Percentiles rank a stretch among this genome's conserved stretches.
Evolutionary conservation across 2,329 filamentous ascomycete species (phyloP).

Genomic region (Colletotrichum tropicicola): DNA sequence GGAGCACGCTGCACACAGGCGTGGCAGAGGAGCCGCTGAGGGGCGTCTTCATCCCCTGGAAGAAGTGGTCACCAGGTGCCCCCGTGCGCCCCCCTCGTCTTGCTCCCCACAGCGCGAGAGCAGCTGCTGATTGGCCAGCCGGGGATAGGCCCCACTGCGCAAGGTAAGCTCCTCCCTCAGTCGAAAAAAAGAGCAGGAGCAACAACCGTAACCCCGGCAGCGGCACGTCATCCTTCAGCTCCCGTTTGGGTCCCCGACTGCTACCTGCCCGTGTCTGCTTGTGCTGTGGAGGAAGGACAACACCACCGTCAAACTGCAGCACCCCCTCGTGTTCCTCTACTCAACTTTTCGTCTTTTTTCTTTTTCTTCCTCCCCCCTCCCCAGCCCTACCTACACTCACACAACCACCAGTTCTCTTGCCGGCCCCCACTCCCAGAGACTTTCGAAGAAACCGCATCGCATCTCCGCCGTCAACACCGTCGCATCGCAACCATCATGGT

Average conservation of each 20-base stretch:
- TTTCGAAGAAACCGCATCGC: not conserved
- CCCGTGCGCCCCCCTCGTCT: not conserved
- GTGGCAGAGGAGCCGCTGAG: not conserved
- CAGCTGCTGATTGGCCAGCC: not conserved
- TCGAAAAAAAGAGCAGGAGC: not conserved
- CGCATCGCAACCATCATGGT: constrained; percentile 19
- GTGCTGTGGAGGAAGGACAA: not conserved
- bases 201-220: constrained; percentile 23
- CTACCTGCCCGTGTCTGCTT: not conserved
- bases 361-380: not conserved
- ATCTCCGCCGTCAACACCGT: not conserved
- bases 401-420: not conserved
- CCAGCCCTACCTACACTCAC: no score
- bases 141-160: no score
- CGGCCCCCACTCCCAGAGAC: not conserved
- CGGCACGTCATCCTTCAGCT: constrained; percentile 24
- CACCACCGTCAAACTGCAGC: not conserved
- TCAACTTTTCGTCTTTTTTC: constrained; percentile 1
- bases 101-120: not conserved
- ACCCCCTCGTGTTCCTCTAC: constrained; percentile 2
- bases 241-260: not conserved
- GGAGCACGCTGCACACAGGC: not conserved
- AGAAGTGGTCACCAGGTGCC: constrained; percentile 1
- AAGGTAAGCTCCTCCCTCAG: not conserved
- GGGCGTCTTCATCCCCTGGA: not conserved